These are phyloP conservation scores for Schizopora paradoxa DNA, from an alignment of 1,284 basidiomycete species.

Conservation along the genomic window DNA sequence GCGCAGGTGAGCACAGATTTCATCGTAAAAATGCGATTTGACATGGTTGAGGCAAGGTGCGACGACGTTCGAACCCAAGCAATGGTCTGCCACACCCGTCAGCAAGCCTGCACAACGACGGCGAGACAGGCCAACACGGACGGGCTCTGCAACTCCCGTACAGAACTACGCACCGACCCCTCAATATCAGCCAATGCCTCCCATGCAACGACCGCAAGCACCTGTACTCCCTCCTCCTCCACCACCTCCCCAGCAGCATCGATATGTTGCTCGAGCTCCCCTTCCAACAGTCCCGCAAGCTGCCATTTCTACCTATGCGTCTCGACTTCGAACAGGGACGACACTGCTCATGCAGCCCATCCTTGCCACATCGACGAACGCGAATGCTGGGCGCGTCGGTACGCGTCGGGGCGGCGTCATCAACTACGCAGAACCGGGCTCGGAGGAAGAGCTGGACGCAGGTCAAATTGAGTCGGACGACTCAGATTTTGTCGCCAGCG, in stretches of 20 bases:
- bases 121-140: slow-evolving; percentile 2
- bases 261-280: slow-evolving; percentile 42
- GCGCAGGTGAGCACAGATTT: neutral
- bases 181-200: slow-evolving; percentile 7
- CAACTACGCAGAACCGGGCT: slow-evolving; percentile 86
- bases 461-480: slow-evolving; percentile 65
- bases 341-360: slow-evolving; percentile 92
- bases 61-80: slow-evolving; percentile 22
- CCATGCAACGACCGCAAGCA: slow-evolving; percentile 15
- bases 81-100: slow-evolving; percentile 14
- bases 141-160: slow-evolving; percentile 8
- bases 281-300: slow-evolving; percentile 68
- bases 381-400: slow-evolving; percentile 38
- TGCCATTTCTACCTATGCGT: slow-evolving; percentile 78
- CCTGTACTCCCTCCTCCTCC: slow-evolving; percentile 28
- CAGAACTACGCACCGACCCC: slow-evolving; percentile 10
- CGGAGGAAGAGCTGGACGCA: slow-evolving; percentile 50
- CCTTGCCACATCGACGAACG: slow-evolving; percentile 35
- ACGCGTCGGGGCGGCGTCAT: slow-evolving; percentile 62
- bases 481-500: slow-evolving; percentile 55
- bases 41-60: too few relatives aligned
- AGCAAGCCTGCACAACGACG: slow-evolving; percentile 4
- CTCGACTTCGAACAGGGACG: slow-evolving; percentile 88
- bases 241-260: slow-evolving; percentile 14
- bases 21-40: too few relatives aligned